Percentiles rank a stretch among this genome's conserved stretches.
Evolutionary conservation across 345 rosid genomes (phyloP).

Genomic region (Salix udensis): DNA sequence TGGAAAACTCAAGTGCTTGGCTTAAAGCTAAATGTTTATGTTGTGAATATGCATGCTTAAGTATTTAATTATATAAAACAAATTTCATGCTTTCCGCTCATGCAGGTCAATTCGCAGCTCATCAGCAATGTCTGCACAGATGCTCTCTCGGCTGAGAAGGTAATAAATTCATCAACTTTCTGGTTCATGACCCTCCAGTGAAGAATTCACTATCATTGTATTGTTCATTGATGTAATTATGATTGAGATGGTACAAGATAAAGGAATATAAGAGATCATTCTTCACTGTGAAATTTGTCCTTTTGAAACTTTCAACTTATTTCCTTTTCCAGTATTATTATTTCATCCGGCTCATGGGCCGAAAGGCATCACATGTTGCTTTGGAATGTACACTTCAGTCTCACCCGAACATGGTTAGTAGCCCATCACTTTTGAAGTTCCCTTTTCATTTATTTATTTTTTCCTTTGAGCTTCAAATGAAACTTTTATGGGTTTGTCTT

Average conservation of each 20-base stretch:
- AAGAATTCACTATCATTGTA: not conserved
- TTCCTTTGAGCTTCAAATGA: not conserved
- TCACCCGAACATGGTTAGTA: conserved; percentile 91
- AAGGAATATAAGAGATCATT: not conserved
- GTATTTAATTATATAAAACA: not conserved
- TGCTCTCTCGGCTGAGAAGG: conserved; percentile 99
- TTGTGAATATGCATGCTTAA: not conserved
- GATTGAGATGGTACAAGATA: not conserved
- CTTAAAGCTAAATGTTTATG: not conserved
- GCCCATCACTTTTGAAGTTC: conserved; percentile 3
- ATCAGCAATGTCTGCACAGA: conserved; percentile 96
- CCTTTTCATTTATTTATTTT: conserved; percentile 8
- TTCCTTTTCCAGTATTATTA: conserved; percentile 74
- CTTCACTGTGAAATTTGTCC: not conserved
- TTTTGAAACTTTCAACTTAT: not conserved
- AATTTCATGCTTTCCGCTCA: not conserved
- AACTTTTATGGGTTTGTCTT: not conserved
- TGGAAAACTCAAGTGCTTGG: not conserved
- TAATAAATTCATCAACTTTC: conserved; percentile 14
- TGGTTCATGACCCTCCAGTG: not conserved
- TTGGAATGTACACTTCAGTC: conserved; percentile 97
- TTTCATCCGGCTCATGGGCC: conserved; percentile 95
- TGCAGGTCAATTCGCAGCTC: conserved; percentile 95
- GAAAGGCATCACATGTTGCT: conserved; percentile 95
- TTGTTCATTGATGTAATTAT: not conserved